Evolutionary conservation across 1,284 basidiomycete species (phyloP), one percentile per base, ranked within the genome.

Genomic region (Fistulina hepatica): DNA sequence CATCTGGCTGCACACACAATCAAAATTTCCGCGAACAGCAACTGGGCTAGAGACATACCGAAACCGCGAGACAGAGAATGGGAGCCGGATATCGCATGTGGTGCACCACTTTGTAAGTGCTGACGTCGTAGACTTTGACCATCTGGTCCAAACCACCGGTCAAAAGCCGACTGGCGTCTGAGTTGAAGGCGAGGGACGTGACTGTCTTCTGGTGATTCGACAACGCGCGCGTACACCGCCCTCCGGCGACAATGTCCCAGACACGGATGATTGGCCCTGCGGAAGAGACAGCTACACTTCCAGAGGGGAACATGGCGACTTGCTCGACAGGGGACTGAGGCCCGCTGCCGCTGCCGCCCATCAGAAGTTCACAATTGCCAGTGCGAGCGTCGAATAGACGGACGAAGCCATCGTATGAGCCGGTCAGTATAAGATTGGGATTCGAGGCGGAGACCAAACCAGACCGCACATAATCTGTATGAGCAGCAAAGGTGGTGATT

Each of bases 191-290:
- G 19, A 97, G 69, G 16, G 84, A 75, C 0, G 94, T 98, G 43
- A 99, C 79, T 0, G 93, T 94, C 65, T 99, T 99, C 60, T 97
- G 94, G 57, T 99, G 95, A 61, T 98, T 98, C 22, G 86, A 91
- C 44, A 97, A 58, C 6, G 92, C 92, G 32, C 84, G 74, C 3
- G 84, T 71, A 58, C 91, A 95, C 39, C 84, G 72, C 5, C 92
- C 89, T 21, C 90, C 92, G 27, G 91, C 89, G 22, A 94, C 81
- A 25, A 99, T 64, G 57, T 99, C 95, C 94, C 95, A 99, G 1
- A 91, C 78, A 23, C 91, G 80, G 41, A 98, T 65, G 42, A 97
- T 91, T 2, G 95, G 90, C 1, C 95, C 95, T 10, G 93, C 83
- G 2, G 86, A 78, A 4, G 88, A 89, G 25, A 97, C 53, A 0